Evolutionary conservation across 1,284 basidiomycete species (phyloP).

Genomic region (Puccinia horiana): DNA sequence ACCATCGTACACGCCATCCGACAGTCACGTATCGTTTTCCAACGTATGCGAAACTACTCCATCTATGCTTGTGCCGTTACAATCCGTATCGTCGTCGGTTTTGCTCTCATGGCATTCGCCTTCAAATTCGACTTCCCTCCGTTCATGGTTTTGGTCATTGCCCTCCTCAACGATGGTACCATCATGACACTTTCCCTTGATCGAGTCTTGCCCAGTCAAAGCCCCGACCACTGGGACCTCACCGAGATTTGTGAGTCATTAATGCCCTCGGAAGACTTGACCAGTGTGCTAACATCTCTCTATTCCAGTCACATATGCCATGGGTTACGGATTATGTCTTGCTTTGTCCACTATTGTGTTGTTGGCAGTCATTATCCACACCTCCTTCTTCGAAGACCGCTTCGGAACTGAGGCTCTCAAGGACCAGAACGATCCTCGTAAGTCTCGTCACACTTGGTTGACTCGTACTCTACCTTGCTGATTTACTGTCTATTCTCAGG

Average conservation of each 20-base stretch:
- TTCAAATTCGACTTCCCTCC: constrained; percentile 98
- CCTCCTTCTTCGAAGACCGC: constrained; percentile 82
- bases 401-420: constrained; percentile 68
- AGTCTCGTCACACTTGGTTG: neutral
- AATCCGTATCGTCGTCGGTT: constrained; percentile 97
- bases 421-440: constrained; percentile 34
- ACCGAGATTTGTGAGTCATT: constrained; percentile 74
- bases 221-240: constrained; percentile 87
- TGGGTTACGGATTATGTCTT: constrained; percentile 91
- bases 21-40: constrained; percentile 87
- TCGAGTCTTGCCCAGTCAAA: constrained; percentile 87
- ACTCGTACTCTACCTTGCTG: neutral
- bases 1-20: constrained; percentile 96
- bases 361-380: constrained; percentile 81
- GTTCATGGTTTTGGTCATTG: constrained; percentile 98
- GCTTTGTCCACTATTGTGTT: constrained; percentile 84
- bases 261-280: too few relatives aligned
- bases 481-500: constrained; percentile 65
- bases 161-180: constrained; percentile 93
- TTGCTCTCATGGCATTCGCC: constrained; percentile 89
- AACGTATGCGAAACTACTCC: constrained; percentile 46
- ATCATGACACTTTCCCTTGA: constrained; percentile 94
- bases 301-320: constrained; percentile 71
- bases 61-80: constrained; percentile 81
- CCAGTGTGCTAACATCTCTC: neutral